Base-by-base conservation (phyloP, 805 yeast species). In the Lipomyces sp. region DNA sequence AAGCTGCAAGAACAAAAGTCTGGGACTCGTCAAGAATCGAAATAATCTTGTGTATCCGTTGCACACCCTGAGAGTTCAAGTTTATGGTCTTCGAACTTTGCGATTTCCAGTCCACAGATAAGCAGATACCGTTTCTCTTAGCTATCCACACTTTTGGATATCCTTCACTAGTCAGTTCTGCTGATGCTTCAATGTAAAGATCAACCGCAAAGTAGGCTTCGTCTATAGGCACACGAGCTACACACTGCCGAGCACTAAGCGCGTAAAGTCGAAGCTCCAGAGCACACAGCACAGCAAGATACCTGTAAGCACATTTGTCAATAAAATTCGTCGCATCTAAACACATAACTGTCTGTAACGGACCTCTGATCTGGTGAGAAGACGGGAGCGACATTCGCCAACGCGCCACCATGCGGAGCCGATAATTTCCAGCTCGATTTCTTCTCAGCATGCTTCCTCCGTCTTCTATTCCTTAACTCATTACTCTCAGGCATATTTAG, bases 221-320 rank as follows among this genome's bases (percentile, higher is more conserved):
- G n/a, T 56, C 59, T 13, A 78, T 53, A 1, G 79, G 74, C 13
- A 78, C 71, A 54, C 74, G 72, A 2, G 77, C 71, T 15, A 80
- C 69, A 63, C 79, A 74, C 64, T 77, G 79, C 57, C 74, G 71
- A 15, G 81, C 75, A 55, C 74, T 64, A 59, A 79, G 62, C 34
- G 72, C 73, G 64, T 78, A 80, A n/a, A 79, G 75, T 62, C 78
- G 72, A 18, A 80, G 71, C 45, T 78, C 79, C 33, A 78, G 71
- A 8, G 80, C 74, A 3, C 79, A 75, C n/a, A 78, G 74, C 13
- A 79, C 74, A 8, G 76, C 75, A n/a, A 79, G 72, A 59, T 74
- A 73, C 61, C 65, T 65, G 50, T 8, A 37, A 1, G 13, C 3
- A 34, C 8, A 10, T n/a, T 4, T n/a, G 39, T 42, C 5, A n/a